These are phyloP conservation scores for Trichoderma hamatum DNA, from an alignment of 2,329 filamentous ascomycete species.

Conservation along the genomic window DNA sequence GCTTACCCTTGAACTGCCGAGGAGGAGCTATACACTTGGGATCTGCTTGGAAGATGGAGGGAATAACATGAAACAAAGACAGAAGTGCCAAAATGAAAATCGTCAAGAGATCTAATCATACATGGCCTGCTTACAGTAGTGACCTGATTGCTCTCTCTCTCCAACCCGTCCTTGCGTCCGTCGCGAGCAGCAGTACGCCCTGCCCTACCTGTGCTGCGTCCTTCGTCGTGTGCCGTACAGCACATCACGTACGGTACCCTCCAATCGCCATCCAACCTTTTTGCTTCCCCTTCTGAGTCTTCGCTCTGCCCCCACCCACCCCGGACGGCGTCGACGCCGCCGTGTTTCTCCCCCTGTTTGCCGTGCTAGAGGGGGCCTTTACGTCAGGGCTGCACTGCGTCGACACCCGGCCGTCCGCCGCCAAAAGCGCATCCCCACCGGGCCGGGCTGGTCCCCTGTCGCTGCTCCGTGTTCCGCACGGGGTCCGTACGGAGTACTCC, in stretches of 20 bases:
- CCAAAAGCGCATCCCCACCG: conserved; percentile 21
- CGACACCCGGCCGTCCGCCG: conserved; percentile 27
- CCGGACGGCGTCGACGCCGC: conserved; percentile 21
- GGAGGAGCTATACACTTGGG: background rate
- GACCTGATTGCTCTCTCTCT: background rate
- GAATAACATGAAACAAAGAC: background rate
- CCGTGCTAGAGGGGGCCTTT: conserved; percentile 13
- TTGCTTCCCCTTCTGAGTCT: background rate
- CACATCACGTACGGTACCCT: background rate
- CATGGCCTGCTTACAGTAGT: background rate
- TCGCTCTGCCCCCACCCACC: conserved; percentile 1
- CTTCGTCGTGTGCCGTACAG: background rate
- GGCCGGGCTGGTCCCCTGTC: conserved; percentile 23
- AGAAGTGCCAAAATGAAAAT: background rate
- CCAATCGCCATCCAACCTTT: background rate
- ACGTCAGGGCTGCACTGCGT: conserved; percentile 28
- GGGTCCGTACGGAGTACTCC: conserved; percentile 27
- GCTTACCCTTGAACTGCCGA: background rate
- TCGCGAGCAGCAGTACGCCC: background rate
- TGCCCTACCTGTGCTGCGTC: background rate
- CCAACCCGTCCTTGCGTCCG: background rate
- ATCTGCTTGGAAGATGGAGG: background rate
- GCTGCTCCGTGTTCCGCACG: conserved; percentile 25
- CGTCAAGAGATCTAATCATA: background rate
- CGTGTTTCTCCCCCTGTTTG: conserved; percentile 12